Evolutionary conservation across 768 basidiomycete species (phyloP), one percentile per base, ranked within the genome.

Genomic region (Punctularia strigosozonata): DNA sequence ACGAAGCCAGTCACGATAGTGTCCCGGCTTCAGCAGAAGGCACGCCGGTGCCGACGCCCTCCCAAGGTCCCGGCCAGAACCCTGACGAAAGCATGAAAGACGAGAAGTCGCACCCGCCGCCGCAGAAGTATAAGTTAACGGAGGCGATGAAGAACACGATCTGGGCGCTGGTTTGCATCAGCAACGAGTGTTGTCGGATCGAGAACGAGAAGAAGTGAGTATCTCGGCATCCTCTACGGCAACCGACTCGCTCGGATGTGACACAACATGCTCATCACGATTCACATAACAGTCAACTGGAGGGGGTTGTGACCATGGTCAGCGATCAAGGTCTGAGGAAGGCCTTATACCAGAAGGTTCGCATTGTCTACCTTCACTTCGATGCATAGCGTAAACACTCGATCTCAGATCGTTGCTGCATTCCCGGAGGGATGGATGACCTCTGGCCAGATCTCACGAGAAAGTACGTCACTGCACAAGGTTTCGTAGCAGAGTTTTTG

Each of bases 361-460:
- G 64, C 33, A 13, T 47, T 8, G 31, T 4, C 13, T 14, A 8
- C 18, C 6, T 13, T 22, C 18, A n/a, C 8, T 31, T 28, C 14
- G 34, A 21, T 28, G 23, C 8, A 22, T 28, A 15, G 10, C 15
- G 10, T 28, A 15, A 28, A 8, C 26, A 8, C 10, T 34, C 19
- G 20, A n/a, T n/a, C n/a, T 34, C 24, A 78, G 77, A 86, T 90
- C 41, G 80, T 88, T 0, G 70, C 68, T n/a, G 75, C 75, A 2
- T 90, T 85, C 57, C 87, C 86, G 0, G 65, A 77, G 1, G 83
- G 83, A 10, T 90, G 87, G 87, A 75, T 89, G 63, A 76, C 78
- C 21, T 85, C 83, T 3, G 82, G 85, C 3, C 82, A 86, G 55
- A 84, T 90, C 43, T 87, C 84, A 24, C 69, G 87, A 50, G 87